Base-by-base conservation (phyloP, 164 flowering plant species). In the Euptelea pleiosperma region DNA sequence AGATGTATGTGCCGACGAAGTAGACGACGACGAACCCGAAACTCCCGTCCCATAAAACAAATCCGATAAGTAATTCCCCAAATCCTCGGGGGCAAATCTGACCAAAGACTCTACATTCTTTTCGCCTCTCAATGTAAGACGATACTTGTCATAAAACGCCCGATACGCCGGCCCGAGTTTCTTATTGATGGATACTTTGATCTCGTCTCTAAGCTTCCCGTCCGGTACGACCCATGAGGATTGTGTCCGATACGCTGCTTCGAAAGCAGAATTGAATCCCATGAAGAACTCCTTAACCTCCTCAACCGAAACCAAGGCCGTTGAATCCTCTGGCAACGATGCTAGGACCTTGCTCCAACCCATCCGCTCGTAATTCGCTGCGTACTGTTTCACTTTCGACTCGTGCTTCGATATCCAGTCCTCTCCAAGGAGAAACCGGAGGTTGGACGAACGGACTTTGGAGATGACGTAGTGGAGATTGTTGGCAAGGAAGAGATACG, bases 401-500 rank as follows among this genome's bases (percentile, higher is more conserved):
- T 77, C 80, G 58, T 84, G 83, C 42, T 62, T 75, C 2, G 63
- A 9, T 2, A 77, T 51, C 95, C 89, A 87, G 0, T 73, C 79
- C 18, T 75, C 80, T 21, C 91, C 89, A 28, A 87, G 82, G 5
- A 84, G 24, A 50, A 53, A 66, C 41, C 52, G 66, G 4, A 87
- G 84, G 22, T 80, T 68, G 40, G 85, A 84, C 0, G 63, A 34
- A 0, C 67, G 73, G 43, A 77, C 84, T 49, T 67, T 70, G 18
- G 58, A n/a, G 36, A 85, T 35, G 8, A 82, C 66, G 74, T 78
- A 76, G 41, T 76, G 67, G 33, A 82, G 85, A 65, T 87, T 87
- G 79, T 85, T 87, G 1, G 79, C 73, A 6, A 84, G 60, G 78
- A 87, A 87, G 16, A 87, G 79, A 25, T 85, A 81, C 0, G 87